Evolutionary conservation across 23 red algal species (phyloP).

Genomic region (Gracilaria caudata): DNA sequence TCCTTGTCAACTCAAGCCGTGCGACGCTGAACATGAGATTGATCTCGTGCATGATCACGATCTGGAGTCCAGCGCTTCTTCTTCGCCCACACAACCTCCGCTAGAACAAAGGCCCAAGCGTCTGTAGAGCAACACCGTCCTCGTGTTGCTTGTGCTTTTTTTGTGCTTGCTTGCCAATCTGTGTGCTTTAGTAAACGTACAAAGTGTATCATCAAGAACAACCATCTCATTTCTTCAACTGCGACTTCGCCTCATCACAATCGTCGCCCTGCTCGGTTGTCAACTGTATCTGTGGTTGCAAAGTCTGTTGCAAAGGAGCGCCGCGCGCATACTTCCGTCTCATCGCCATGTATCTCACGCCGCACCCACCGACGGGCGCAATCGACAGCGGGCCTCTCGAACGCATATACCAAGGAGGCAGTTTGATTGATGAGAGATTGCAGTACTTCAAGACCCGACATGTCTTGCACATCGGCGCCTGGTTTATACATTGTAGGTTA

Average conservation of each 20-base stretch:
- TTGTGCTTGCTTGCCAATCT: not conserved
- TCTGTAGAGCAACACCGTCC: not conserved
- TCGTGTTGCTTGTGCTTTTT: not conserved
- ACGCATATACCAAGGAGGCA: conserved; percentile 41
- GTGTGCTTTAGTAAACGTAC: conserved; percentile 6
- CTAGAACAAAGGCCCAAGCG: conserved; percentile 19
- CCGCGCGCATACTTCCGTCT: not conserved
- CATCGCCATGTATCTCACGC: conserved; percentile 30
- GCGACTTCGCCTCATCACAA: not conserved
- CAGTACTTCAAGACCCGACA: no score
- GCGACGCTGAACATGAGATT: conserved; percentile 5
- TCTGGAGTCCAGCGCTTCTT: not conserved
- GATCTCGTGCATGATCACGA: not conserved
- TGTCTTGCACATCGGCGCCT: no score
- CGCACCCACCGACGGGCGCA: conserved; percentile 52
- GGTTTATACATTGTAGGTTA: no score
- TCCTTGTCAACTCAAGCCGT: conserved; percentile 11
- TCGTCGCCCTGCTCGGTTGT: not conserved
- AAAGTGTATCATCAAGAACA: not conserved
- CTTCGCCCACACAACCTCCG: not conserved
- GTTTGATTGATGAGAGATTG: conserved; percentile 4
- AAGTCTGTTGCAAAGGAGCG: not conserved
- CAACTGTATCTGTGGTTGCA: no score
- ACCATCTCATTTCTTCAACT: not conserved
- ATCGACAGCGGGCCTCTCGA: conserved; percentile 44